These are phyloP conservation scores for Nicotiana knightiana DNA, from an alignment of 257 asterid species.

Conservation along the genomic window DNA sequence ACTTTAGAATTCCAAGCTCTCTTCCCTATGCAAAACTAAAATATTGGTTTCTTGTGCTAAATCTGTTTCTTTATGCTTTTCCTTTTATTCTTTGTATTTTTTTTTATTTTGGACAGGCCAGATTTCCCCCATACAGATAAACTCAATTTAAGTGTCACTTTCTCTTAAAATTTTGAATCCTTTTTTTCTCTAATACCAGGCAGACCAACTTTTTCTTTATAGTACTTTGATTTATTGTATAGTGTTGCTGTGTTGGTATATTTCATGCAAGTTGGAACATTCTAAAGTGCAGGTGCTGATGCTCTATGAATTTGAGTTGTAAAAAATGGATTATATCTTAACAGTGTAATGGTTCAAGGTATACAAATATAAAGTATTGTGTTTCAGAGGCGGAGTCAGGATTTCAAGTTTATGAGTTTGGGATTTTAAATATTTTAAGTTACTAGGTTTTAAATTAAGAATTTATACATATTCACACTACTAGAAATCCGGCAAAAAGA, in stretches of 20 bases:
- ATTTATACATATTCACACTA: too few species aligned
- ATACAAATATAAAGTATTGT: slow-evolving; percentile 18
- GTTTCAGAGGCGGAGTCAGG: too few species aligned
- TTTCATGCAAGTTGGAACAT: slow-evolving; percentile 60
- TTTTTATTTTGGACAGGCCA: not conserved
- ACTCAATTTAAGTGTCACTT: slow-evolving; percentile 32
- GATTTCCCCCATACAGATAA: slow-evolving; percentile 14
- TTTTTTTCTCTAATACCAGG: slow-evolving; percentile 28
- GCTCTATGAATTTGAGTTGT: slow-evolving; percentile 41
- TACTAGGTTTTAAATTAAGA: too few species aligned
- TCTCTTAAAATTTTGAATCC: slow-evolving; percentile 24
- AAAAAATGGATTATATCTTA: not conserved
- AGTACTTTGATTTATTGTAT: slow-evolving; percentile 18
- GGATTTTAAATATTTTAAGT: too few species aligned
- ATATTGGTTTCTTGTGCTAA: slow-evolving; percentile 60
- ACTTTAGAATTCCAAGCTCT: slow-evolving; percentile 89
- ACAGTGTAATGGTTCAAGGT: slow-evolving; percentile 27
- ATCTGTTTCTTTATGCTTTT: slow-evolving; percentile 48
- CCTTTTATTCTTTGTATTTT: slow-evolving; percentile 8
- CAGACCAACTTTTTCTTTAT: slow-evolving; percentile 52
- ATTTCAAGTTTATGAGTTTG: too few species aligned
- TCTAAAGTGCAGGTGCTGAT: slow-evolving; percentile 46
- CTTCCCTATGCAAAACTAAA: slow-evolving; percentile 53
- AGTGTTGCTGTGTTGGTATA: slow-evolving; percentile 16
- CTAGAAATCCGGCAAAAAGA: too few species aligned